Evolutionary conservation across 768 basidiomycete genomes (phyloP), one percentile per base, ranked within the genome.

Genomic region (Pleurotus pulmonarius): DNA sequence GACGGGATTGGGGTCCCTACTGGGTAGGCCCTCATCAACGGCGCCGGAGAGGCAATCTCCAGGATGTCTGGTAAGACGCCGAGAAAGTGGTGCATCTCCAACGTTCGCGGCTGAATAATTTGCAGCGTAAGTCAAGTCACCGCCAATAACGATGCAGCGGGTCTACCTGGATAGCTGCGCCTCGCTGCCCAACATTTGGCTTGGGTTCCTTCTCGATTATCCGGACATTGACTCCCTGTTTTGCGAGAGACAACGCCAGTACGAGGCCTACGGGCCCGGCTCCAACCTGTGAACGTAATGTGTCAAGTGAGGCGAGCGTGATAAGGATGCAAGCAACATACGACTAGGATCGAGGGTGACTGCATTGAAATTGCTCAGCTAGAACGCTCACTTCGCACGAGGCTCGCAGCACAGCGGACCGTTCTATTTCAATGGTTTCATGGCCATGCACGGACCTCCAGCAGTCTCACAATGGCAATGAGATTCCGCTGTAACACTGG

Each of bases 251-350:
- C 1, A 78, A 68, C 3, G 75, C 77, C 49, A 72, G 67, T 46
- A 77, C 72, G 4, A 79, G 67, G 38, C 80, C 78, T 29, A 75
- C 70, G 5, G 79, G 77, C 11, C 79, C 78, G 37, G 70, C 76
- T 40, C 79, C 79, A 40, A 76, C 76, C 78, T 79, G 57, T 13
- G 29, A 46, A 22, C 25, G 4, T 39, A 37, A 29, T 45, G 16
- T 6, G 22, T 24, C 15, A 24, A 48, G 24, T 16, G 24, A 48
- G n/a, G 24, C 25, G 16, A 44, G 41, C 12, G 15, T 44, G 41
- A 6, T 44, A 44, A n/a, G n/a, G 15, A 22, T 3, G 4, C 29
- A 34, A 44, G n/a, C 12, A 44, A 44, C 41, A 44, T 16, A 44
- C 41, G 20, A 44, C 41, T 16, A 44, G 41, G 20, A 44, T 22